phyloP scores from a whole-genome alignment of 768 basidiomycete species.

The Amanita rubescens region DNA sequence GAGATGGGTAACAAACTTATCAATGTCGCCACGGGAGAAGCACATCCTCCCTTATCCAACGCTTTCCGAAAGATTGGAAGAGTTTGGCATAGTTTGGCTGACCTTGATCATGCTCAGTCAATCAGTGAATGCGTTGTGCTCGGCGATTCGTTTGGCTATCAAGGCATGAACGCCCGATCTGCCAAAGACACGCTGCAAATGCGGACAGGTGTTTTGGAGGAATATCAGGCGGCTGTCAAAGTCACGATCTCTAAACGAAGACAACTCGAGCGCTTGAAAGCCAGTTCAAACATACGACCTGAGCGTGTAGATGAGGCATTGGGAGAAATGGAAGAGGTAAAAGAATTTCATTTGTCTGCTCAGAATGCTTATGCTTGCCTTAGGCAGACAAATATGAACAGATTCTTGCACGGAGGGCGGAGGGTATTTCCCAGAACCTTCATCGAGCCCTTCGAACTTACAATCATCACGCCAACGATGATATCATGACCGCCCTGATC shows the following conservation, averaged over 20 bases:
- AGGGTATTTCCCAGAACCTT: conserved; percentile 91
- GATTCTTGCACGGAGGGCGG: conserved; percentile 73
- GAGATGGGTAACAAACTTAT: conserved; percentile 94
- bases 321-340: conserved; percentile 88
- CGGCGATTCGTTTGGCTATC: conserved; percentile 95
- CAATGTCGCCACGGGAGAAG: conserved; percentile 84
- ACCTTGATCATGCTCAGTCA: conserved; percentile 85
- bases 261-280: conserved; percentile 83
- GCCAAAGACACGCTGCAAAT: conserved; percentile 92
- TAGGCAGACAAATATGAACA: conserved; percentile 91
- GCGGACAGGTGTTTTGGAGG: conserved; percentile 86
- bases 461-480: conserved; percentile 82
- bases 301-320: conserved; percentile 86
- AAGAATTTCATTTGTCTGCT: conserved; percentile 11
- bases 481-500: conserved; percentile 82
- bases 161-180: conserved; percentile 92
- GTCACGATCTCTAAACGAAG: conserved; percentile 88
- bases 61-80: conserved; percentile 84
- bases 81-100: conserved; percentile 80
- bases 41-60: conserved; percentile 75
- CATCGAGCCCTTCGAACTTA: conserved; percentile 82
- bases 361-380: conserved; percentile 2
- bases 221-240: conserved; percentile 91
- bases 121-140: conserved; percentile 93
- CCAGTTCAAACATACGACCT: conserved; percentile 77